Conservation (phyloP, 73 alveolate genomes). For the Paramecium caudatum region DNA sequence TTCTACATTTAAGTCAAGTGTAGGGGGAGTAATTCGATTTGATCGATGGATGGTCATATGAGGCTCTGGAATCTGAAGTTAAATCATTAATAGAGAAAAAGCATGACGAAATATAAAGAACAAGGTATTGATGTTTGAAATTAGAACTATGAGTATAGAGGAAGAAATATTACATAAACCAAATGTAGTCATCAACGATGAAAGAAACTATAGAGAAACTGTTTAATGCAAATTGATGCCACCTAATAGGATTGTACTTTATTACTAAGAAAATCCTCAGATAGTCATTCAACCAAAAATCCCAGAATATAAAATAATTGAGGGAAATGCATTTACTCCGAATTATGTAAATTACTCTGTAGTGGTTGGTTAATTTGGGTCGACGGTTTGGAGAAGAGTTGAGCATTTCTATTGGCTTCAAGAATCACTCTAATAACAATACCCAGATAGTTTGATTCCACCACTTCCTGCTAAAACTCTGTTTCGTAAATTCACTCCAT, state of each 20-base stretch:
- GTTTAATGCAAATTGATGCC: not conserved
- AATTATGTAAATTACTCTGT: constrained; percentile 45
- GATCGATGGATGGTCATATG: constrained; percentile 33
- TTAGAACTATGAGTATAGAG: not conserved
- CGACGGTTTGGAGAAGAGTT: constrained; percentile 58
- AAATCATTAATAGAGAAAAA: not conserved
- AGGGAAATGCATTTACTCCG: constrained; percentile 26
- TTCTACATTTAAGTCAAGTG: not conserved
- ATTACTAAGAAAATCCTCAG: constrained; percentile 21
- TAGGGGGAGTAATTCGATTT: constrained; percentile 26
- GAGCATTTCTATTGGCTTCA: constrained; percentile 56
- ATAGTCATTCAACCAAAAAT: constrained; percentile 19
- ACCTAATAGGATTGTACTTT: not conserved
- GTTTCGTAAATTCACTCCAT: constrained; percentile 19
- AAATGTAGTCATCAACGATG: constrained; percentile 43
- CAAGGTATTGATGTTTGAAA: not conserved
- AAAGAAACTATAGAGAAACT: constrained; percentile 31
- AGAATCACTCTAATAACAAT: not conserved
- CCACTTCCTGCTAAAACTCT: constrained; percentile 61
- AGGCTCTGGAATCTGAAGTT: constrained; percentile 15
- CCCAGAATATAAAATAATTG: constrained; percentile 31
- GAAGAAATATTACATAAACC: not conserved
- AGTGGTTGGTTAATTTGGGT: not conserved
- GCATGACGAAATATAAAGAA: not conserved
- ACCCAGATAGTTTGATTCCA: constrained; percentile 61